Evolutionary conservation across 371 early-diverging fungal genomes (phyloP).

Genomic region (Mucor indicus): DNA sequence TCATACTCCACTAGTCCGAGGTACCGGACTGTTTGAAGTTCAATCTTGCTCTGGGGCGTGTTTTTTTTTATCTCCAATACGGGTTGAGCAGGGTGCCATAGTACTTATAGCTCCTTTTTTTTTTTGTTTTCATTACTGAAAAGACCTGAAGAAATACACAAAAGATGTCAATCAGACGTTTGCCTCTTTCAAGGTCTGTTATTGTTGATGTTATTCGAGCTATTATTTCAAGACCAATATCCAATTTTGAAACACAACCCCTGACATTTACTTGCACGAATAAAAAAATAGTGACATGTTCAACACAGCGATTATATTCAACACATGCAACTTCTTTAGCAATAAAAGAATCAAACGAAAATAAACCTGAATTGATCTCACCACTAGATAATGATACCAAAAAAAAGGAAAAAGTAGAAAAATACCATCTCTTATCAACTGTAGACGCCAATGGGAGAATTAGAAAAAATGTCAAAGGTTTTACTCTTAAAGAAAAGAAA

Average conservation of each 20-base stretch:
- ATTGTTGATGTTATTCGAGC: slow-evolving; percentile 15
- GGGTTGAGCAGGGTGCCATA: too few species aligned
- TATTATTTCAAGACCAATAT: slow-evolving; percentile 15
- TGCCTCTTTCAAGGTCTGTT: slow-evolving; percentile 7
- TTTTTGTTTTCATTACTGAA: too few species aligned
- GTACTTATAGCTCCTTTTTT: too few species aligned
- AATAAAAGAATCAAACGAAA: too few species aligned
- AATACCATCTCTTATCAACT: neutral
- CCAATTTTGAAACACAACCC: neutral
- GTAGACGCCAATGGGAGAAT: neutral
- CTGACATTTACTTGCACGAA: neutral
- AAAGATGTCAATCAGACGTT: slow-evolving; percentile 3
- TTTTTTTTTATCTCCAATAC: too few species aligned
- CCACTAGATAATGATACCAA: neutral
- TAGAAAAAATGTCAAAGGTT: slow-evolving; percentile 4
- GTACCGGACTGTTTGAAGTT: too few species aligned
- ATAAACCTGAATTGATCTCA: too few species aligned
- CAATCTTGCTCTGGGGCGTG: too few species aligned
- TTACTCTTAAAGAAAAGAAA: slow-evolving; percentile 15
- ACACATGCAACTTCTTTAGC: too few species aligned
- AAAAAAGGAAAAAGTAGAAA: neutral
- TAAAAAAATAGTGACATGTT: neutral
- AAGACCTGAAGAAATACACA: too few species aligned
- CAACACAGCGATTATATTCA: neutral
- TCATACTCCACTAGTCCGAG: too few species aligned